Conservation (phyloP, 306 rosid genomes). For the Gillenia trifoliata region DNA sequence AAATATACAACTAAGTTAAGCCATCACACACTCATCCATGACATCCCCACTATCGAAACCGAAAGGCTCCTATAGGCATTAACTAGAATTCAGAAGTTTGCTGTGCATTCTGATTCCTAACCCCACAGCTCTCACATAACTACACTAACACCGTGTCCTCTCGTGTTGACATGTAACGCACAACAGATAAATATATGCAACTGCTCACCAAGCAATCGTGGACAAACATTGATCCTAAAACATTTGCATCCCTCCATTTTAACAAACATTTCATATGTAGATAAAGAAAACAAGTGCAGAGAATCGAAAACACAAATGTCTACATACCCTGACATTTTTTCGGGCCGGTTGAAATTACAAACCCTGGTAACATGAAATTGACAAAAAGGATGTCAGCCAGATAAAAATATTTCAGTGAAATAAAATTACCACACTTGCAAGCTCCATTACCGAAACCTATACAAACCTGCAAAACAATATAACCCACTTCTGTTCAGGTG, state of each 20-base stretch:
- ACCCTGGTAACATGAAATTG: slow-evolving; percentile 7
- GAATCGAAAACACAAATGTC: neutral
- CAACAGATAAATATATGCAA: neutral
- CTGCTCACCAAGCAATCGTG: too few relatives aligned
- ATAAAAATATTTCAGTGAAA: neutral
- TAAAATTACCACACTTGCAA: neutral
- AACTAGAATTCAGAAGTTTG: neutral
- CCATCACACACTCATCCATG: neutral
- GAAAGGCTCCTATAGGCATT: neutral
- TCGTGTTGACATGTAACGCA: too few relatives aligned
- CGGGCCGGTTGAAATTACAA: neutral
- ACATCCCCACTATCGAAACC: neutral
- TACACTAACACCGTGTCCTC: neutral
- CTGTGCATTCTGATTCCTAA: neutral
- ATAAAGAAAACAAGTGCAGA: neutral
- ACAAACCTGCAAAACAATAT: neutral
- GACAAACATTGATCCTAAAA: neutral
- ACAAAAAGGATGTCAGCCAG: neutral
- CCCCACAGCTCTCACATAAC: neutral
- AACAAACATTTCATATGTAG: neutral
- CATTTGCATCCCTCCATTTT: neutral
- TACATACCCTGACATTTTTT: slow-evolving; percentile 22
- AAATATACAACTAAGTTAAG: neutral
- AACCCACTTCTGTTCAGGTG: too few relatives aligned
- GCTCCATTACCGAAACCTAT: neutral